Evolutionary conservation across 2,329 filamentous ascomycete genomes (phyloP).

Genomic region (Talaromyces sp.): DNA sequence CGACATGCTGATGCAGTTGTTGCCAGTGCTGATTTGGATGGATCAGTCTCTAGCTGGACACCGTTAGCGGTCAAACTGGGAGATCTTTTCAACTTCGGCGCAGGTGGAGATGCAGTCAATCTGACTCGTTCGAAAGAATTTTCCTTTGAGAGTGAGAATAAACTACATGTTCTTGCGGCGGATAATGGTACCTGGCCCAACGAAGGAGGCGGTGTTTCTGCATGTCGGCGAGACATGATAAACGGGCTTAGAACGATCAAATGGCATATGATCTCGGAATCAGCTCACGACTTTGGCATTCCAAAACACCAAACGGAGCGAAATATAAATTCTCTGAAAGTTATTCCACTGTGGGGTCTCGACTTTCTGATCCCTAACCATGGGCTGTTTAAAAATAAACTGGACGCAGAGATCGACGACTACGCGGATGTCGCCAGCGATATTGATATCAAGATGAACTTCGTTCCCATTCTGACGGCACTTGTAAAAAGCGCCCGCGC

Average conservation of each 20-base stretch:
- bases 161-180: slow-evolving; percentile 48
- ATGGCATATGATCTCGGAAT: slow-evolving; percentile 52
- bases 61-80: slow-evolving; percentile 48
- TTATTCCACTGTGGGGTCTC: slow-evolving; percentile 52
- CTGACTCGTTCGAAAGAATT: slow-evolving; percentile 46
- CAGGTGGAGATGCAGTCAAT: slow-evolving; percentile 49
- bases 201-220: slow-evolving; percentile 51
- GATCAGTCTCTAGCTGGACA: slow-evolving; percentile 49
- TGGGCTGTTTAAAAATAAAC: slow-evolving; percentile 50
- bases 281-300: slow-evolving; percentile 52
- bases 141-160: slow-evolving; percentile 45
- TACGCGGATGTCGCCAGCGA: slow-evolving; percentile 40
- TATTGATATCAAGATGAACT: slow-evolving; percentile 48
- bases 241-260: slow-evolving; percentile 50
- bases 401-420: slow-evolving; percentile 48
- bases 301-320: slow-evolving; percentile 53
- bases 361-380: slow-evolving; percentile 50
- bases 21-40: slow-evolving; percentile 48
- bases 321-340: slow-evolving; percentile 51
- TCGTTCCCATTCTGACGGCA: slow-evolving; percentile 48
- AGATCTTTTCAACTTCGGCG: slow-evolving; percentile 49
- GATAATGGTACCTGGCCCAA: slow-evolving; percentile 52
- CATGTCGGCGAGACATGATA: slow-evolving; percentile 52
- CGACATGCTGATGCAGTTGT: slow-evolving; percentile 46
- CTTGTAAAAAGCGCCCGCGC: slow-evolving; percentile 49